A percentile compares a stretch with the other conserved stretches of the same genome.
Evolutionary conservation across 2,329 filamentous ascomycete genomes (phyloP).

Genomic region (Myriangium duriaei): DNA sequence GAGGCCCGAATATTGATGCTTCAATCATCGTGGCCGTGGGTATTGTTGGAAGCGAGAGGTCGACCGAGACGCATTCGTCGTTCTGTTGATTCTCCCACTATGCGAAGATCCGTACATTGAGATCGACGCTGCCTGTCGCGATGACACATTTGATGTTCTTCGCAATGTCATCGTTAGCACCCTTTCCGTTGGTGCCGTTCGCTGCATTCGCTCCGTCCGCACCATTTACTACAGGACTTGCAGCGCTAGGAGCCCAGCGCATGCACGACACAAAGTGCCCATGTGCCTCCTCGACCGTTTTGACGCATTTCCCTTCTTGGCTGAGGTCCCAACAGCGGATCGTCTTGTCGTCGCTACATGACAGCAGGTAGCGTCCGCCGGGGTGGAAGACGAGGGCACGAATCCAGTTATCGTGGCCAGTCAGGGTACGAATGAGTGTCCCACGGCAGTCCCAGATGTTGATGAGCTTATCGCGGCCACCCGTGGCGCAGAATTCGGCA

Average conservation of each 20-base stretch:
- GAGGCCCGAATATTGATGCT: too few species aligned
- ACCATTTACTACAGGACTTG: slow-evolving; percentile 35
- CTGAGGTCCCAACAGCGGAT: slow-evolving; percentile 86
- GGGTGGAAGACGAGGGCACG: slow-evolving; percentile 79
- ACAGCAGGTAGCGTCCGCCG: slow-evolving; percentile 79
- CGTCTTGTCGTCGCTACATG: slow-evolving; percentile 80
- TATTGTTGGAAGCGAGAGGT: too few species aligned
- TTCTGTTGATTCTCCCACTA: slow-evolving; percentile 28
- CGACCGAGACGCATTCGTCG: too few species aligned
- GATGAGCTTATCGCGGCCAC: slow-evolving; percentile 81
- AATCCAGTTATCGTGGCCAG: slow-evolving; percentile 92
- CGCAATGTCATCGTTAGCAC: slow-evolving; percentile 40
- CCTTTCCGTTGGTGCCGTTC: slow-evolving; percentile 29
- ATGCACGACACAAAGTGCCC: slow-evolving; percentile 77
- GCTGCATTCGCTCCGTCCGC: slow-evolving; percentile 14
- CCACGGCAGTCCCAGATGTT: slow-evolving; percentile 79
- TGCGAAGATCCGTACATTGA: slow-evolving; percentile 68
- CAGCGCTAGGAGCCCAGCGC: slow-evolving; percentile 66
- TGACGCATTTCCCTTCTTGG: slow-evolving; percentile 84
- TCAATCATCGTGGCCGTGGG: too few species aligned
- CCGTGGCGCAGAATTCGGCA: slow-evolving; percentile 82
- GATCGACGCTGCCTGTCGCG: slow-evolving; percentile 75
- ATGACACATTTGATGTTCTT: slow-evolving; percentile 69
- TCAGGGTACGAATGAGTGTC: slow-evolving; percentile 68
- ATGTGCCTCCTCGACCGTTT: slow-evolving; percentile 64